phyloP scores from a whole-genome alignment of 2,329 filamentous ascomycete genomes.

The Chalara sp. region DNA sequence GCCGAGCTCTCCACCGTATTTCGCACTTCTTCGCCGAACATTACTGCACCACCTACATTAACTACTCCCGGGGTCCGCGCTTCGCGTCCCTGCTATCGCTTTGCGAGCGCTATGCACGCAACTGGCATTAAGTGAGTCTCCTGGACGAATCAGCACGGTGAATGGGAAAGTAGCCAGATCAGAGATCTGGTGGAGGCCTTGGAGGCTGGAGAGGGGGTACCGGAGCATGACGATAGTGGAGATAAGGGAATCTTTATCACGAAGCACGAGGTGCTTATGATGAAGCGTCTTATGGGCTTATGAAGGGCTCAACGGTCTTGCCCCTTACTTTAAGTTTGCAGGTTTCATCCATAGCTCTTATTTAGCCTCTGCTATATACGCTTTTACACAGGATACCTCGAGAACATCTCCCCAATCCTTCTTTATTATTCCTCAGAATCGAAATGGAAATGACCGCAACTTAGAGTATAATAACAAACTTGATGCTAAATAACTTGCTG shows the following conservation, averaged over 20 bases:
- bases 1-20: slow-evolving; percentile 34
- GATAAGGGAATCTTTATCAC: slow-evolving; percentile 38
- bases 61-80: slow-evolving; percentile 12
- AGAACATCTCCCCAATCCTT: no score
- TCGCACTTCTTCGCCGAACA: slow-evolving; percentile 10
- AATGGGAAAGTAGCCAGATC: slow-evolving; percentile 44
- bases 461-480: no score
- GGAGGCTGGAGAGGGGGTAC: slow-evolving; percentile 34
- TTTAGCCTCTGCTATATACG: no score
- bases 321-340: no score
- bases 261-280: slow-evolving; percentile 44
- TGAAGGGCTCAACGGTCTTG: background rate
- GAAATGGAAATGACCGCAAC: no score
- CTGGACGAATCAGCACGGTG: slow-evolving; percentile 41
- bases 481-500: no score
- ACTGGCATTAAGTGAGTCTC: slow-evolving; percentile 46
- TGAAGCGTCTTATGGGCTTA: slow-evolving; percentile 27
- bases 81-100: slow-evolving; percentile 45
- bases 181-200: slow-evolving; percentile 41
- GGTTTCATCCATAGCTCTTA: no score
- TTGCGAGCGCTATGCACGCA: slow-evolving; percentile 43
- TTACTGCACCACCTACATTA: background rate
- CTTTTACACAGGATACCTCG: no score
- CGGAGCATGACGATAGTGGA: slow-evolving; percentile 19
- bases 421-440: no score